Base-by-base conservation (phyloP, 192 early-diverging fungal genomes). In the Lunasporangiospora selenospora region DNA sequence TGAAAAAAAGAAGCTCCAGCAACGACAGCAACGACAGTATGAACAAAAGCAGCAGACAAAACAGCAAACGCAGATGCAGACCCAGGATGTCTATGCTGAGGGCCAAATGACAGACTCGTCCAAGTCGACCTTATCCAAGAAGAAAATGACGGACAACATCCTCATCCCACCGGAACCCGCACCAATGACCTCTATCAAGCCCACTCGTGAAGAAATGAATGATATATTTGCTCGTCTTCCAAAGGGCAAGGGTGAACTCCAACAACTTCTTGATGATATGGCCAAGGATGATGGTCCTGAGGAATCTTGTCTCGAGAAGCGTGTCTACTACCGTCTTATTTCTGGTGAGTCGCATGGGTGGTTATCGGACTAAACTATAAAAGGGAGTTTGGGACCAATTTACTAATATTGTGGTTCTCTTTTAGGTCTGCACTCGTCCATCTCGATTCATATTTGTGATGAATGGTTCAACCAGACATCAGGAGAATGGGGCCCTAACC, bases 401-500 rank as follows among this genome's bases (percentile, higher is more conserved):
- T 40, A 15, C 38, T 44, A 32, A 31, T 6, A 15, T 12, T 42
- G 10, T 13, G 9, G 33, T 64, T 45, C 15, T 38, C 6, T 16
- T 37, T n/a, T 32, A 79, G 78, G 98, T 9, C 83, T 99, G 27
- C 98, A 99, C 69, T 82, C 95, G 0, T 98, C 96, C 18, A 97
- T 98, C 27, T 99, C 97, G 1, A 93, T 94, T 8, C 96, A 99
- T 77, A 97, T 99, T 51, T 99, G 98, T 75, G 83, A 92, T 48
- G 89, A 99, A 64, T 96, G 87, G 77, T 88, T 97, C 58, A 89
- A 99, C 64, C 81, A 87, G 38, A 91, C 90, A 0, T 93, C 92
- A 19, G 91, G 93, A 21, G 79, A 81, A 64, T 99, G 98, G 98
- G 76, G 88, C 37, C 89, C 87, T 24, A 94, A 96, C 62, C 82